phyloP scores from a whole-genome alignment of 2,329 filamentous ascomycete genomes.

The Nannizziopsis arthrosporioides region DNA sequence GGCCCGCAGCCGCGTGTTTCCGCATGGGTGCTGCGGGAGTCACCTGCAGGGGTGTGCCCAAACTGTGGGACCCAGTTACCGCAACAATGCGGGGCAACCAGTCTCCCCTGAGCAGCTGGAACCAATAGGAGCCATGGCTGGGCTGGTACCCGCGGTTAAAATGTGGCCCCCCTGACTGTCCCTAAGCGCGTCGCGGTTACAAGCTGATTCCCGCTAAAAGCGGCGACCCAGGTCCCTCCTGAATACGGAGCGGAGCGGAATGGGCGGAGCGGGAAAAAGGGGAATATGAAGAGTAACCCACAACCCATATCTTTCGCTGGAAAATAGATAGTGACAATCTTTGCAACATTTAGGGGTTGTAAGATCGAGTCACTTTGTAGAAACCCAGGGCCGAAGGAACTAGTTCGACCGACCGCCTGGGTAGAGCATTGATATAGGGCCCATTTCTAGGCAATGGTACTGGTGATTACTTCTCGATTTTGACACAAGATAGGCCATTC shows the following conservation, averaged over 20 bases:
- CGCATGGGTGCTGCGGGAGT: not conserved
- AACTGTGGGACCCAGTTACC: slow-evolving; percentile 6
- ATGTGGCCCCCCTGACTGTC: not conserved
- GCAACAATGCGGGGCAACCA: slow-evolving; percentile 6
- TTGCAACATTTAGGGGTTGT: too few species aligned
- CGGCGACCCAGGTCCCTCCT: not conserved
- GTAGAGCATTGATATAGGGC: too few species aligned
- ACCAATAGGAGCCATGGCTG: slow-evolving; percentile 1
- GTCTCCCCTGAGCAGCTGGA: not conserved
- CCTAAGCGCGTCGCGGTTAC: not conserved
- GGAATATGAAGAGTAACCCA: not conserved
- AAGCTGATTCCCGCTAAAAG: slow-evolving; percentile 6
- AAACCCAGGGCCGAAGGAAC: too few species aligned
- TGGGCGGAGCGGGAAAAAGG: slow-evolving; percentile 5
- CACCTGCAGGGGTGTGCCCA: slow-evolving; percentile 7
- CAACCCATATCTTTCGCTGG: too few species aligned
- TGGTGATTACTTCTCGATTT: too few species aligned
- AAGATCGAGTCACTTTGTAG: too few species aligned
- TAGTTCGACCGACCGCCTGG: too few species aligned
- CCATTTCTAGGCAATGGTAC: too few species aligned
- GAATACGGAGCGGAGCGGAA: slow-evolving; percentile 5
- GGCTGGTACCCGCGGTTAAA: slow-evolving; percentile 1
- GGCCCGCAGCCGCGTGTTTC: too few species aligned
- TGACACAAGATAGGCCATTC: too few species aligned
- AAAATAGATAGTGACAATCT: too few species aligned